Evolutionary conservation across 23 red algal species (phyloP).

Genomic region (Cyanidiococcus yangmingshanensis): DNA sequence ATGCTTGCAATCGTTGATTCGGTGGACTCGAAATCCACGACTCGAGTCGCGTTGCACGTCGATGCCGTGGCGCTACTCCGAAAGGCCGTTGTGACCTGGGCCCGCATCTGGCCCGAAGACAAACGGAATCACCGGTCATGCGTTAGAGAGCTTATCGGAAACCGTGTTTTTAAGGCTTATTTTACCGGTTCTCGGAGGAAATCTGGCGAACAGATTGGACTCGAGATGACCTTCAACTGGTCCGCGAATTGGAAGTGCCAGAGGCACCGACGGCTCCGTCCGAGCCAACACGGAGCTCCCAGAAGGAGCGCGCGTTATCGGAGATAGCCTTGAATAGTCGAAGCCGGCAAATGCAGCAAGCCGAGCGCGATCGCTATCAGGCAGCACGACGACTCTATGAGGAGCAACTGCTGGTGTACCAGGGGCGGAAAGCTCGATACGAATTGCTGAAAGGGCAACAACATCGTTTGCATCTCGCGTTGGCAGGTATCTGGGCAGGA

Average conservation of each 20-base stretch:
- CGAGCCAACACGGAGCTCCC: not conserved
- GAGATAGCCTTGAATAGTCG: not conserved
- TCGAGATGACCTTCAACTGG: not conserved
- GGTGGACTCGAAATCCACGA: not conserved
- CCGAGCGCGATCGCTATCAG: constrained; percentile 10
- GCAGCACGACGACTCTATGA: not conserved
- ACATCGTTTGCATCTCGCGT: not conserved
- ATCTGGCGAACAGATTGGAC: not conserved
- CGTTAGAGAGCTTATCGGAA: not conserved
- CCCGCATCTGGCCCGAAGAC: not conserved
- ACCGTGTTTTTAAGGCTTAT: not conserved
- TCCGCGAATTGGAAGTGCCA: not conserved
- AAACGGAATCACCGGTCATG: not conserved
- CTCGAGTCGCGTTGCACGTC: not conserved
- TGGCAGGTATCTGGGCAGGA: constrained; percentile 6
- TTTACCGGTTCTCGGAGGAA: not conserved
- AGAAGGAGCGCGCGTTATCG: not conserved
- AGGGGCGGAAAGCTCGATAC: not conserved
- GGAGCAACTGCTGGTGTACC: not conserved
- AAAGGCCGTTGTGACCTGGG: not conserved
- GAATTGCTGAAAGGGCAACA: not conserved
- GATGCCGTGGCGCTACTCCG: not conserved
- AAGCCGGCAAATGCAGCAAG: not conserved
- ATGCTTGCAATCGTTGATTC: not conserved
- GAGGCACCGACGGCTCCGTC: not conserved